Percentiles rank a stretch among this genome's conserved stretches.
Evolutionary conservation across 306 rosid genomes (phyloP).

Genomic region (Dalbergia cochinchinensis): DNA sequence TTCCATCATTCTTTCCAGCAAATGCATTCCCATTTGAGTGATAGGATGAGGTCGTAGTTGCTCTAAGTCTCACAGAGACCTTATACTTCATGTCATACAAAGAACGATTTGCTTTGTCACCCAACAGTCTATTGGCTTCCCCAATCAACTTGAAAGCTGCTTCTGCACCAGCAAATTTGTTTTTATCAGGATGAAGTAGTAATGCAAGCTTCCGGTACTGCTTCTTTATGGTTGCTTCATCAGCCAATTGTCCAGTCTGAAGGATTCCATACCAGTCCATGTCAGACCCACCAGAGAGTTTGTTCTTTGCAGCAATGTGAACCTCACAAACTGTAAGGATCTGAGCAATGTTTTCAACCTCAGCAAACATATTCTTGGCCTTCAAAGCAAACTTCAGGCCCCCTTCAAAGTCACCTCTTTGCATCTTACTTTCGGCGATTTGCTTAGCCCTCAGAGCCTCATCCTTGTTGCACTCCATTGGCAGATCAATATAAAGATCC

Average conservation of each 20-base stretch:
- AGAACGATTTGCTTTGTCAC: conserved; percentile 65
- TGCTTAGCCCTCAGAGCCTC: conserved; percentile 82
- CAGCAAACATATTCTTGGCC: conserved; percentile 74
- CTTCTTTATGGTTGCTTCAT: conserved; percentile 63
- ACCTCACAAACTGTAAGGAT: conserved; percentile 73
- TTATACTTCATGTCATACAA: conserved; percentile 55
- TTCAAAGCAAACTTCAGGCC: conserved; percentile 72
- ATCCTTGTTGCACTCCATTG: conserved; percentile 95
- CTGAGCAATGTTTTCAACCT: conserved; percentile 69
- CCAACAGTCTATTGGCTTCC: conserved; percentile 79
- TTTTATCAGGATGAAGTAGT: conserved; percentile 93
- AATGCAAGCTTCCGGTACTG: conserved; percentile 85
- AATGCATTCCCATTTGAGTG: conserved; percentile 48
- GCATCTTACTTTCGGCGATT: conserved; percentile 75
- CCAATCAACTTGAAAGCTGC: conserved; percentile 91
- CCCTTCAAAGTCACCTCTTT: conserved; percentile 66
- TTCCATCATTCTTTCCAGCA: conserved; percentile 37
- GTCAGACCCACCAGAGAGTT: conserved; percentile 51
- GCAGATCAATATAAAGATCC: conserved; percentile 30
- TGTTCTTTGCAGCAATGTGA: conserved; percentile 66
- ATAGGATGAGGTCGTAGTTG: conserved; percentile 47
- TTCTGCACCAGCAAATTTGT: conserved; percentile 88
- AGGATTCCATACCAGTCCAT: conserved; percentile 86
- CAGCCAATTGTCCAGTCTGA: conserved; percentile 56
- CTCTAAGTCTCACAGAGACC: conserved; percentile 39